Evolutionary conservation across 306 rosid genomes (phyloP).

Genomic region (Vicia villosa): DNA sequence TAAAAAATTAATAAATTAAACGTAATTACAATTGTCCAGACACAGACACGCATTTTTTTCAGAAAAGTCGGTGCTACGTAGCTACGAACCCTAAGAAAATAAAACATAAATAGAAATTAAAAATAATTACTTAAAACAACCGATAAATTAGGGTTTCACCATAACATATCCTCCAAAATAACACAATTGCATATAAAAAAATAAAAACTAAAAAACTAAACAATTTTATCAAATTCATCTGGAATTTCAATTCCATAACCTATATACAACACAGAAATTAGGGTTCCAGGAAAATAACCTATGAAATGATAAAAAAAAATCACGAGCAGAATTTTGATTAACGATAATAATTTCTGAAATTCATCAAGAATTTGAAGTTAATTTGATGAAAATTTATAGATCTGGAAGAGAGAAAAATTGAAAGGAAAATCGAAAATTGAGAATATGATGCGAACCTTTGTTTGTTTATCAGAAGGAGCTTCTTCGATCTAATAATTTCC

Average conservation of each 20-base stretch:
- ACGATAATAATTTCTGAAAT: background rate
- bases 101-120: slow-evolving; percentile 10
- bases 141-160: slow-evolving; percentile 36
- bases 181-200: background rate
- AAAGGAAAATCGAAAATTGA: slow-evolving; percentile 2
- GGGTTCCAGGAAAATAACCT: slow-evolving; percentile 32
- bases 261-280: slow-evolving; percentile 4
- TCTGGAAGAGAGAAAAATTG: background rate
- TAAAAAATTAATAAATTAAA: too few species aligned
- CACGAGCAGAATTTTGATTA: background rate
- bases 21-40: too few species aligned
- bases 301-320: background rate
- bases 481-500: slow-evolving; percentile 17
- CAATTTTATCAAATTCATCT: slow-evolving; percentile 2
- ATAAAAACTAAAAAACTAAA: background rate
- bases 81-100: slow-evolving; percentile 3
- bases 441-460: slow-evolving; percentile 27
- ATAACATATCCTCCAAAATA: background rate
- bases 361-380: too few species aligned
- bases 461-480: slow-evolving; percentile 28
- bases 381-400: background rate
- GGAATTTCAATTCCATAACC: background rate
- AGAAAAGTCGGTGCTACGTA: too few species aligned
- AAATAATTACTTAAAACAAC: slow-evolving; percentile 7
- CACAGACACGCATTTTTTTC: too few species aligned